Evolutionary conservation across 768 basidiomycete species (phyloP), one percentile per base, ranked within the genome.

Genomic region (Naganishia vishniacii): DNA sequence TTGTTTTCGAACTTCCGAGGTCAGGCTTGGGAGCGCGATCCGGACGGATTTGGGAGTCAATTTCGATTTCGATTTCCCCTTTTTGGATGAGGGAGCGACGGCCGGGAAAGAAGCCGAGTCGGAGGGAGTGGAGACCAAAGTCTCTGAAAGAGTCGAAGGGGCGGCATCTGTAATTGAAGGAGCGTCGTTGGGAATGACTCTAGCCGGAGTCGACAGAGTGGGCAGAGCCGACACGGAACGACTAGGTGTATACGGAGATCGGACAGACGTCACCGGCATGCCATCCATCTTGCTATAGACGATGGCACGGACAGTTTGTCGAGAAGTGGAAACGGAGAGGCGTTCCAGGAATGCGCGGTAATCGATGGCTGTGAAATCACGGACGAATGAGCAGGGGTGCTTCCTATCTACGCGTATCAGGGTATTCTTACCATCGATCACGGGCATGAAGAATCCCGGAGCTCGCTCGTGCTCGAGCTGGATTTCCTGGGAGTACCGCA

Each of bases 281-380:
- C 53, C 53, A n/a, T 56, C 53, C n/a, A 25, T 37, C 40, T 56
- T 56, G 20, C 37, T 56, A 23, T 56, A 56, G 18, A 56, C 53
- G 32, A 40, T 13, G 34, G 37, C 53, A 1, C 53, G 53, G 3
- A 56, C 34, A 34, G n/a, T 56, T 41, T 56, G 53, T 41, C 32
- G 37, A 6, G n/a, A 23, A 15, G 53, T 56, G 2, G 53, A 32
- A 3, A 29, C 37, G 1, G 53, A 15, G 20, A 56, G 37, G 32
- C 53, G 32, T 25, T 56, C 53, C 20, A 56, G 23, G 4, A 56
- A 37, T n/a, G 34, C 53, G 23, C 53, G 53, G 20, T 56, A 56
- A 26, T 56, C 53, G 13, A 56, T 56, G 23, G 32, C 53, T 56
- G 23, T 56, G 8, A 6, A 2, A 31, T 1, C 1, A 56, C 23